phyloP scores from a whole-genome alignment of 176 grass and related monocot genomes.

The Eleusine coracana region DNA sequence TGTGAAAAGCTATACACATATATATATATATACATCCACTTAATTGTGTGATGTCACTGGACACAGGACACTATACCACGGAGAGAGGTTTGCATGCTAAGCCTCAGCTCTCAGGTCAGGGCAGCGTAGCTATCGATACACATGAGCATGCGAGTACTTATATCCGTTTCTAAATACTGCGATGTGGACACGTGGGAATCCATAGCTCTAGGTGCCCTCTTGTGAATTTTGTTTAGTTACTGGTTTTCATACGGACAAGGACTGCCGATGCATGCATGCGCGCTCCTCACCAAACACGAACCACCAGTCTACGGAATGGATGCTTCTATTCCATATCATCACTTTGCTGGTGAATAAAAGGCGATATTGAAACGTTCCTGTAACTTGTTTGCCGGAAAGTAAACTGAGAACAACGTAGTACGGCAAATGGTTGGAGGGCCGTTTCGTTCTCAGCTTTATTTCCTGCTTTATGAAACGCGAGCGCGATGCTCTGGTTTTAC shows the following conservation, averaged over 20 bases:
- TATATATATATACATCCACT: no score
- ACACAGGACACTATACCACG: no score
- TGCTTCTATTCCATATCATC: not conserved
- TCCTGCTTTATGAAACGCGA: not conserved
- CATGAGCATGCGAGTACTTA: not conserved
- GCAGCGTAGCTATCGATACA: not conserved
- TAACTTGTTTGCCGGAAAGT: slow-evolving; percentile 4
- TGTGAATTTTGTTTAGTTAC: not conserved
- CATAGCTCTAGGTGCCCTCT: not conserved
- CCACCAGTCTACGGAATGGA: slow-evolving; percentile 30
- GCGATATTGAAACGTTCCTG: not conserved
- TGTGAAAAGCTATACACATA: not conserved
- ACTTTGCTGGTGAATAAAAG: not conserved
- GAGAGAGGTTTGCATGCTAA: not conserved
- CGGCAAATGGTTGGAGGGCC: no score
- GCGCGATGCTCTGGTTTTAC: not conserved
- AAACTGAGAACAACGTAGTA: not conserved
- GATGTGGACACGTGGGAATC: not conserved
- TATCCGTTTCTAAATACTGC: not conserved
- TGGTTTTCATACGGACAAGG: not conserved
- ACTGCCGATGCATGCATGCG: not conserved
- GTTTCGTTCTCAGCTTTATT: not conserved
- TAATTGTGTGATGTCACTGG: not conserved
- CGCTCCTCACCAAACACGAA: slow-evolving; percentile 34
- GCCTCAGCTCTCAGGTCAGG: not conserved